Conservation (phyloP, 306 rosid species). For the Macrotyloma uniflorum region DNA sequence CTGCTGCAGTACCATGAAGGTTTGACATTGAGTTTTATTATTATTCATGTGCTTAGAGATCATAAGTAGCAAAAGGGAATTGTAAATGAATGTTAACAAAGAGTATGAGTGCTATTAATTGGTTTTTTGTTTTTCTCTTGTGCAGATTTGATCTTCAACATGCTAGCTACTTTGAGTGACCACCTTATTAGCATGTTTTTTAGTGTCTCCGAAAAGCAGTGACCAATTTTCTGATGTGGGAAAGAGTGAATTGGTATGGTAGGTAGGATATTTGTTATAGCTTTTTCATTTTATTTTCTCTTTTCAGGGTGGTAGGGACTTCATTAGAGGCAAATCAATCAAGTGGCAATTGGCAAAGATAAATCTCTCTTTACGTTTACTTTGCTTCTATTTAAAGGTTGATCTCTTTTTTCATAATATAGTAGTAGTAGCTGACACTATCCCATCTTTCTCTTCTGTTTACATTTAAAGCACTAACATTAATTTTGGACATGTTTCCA, state of each 20-base stretch:
- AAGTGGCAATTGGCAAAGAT: background rate
- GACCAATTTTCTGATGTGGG: constrained; percentile 22
- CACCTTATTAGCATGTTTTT: background rate
- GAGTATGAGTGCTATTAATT: background rate
- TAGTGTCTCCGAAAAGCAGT: background rate
- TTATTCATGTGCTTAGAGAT: background rate
- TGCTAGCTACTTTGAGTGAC: background rate
- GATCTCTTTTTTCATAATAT: constrained; percentile 28
- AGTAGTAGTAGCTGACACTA: constrained; percentile 13
- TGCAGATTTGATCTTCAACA: constrained; percentile 34
- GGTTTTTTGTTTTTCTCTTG: constrained; percentile 10
- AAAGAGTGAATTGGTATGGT: constrained; percentile 35
- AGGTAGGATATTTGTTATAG: constrained; percentile 32
- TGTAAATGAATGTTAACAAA: constrained; percentile 12
- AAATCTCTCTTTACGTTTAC: constrained; percentile 30
- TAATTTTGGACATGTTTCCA: constrained; percentile 15
- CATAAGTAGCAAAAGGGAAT: background rate
- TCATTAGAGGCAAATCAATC: background rate
- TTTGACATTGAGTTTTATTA: background rate
- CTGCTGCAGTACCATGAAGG: constrained; percentile 8
- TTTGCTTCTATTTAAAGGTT: constrained; percentile 46
- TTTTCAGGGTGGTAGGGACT: constrained; percentile 36
- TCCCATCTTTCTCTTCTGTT: constrained; percentile 31
- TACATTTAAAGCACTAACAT: constrained; percentile 5
- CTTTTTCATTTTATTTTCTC: background rate